Evolutionary conservation across 139 green algal genomes (phyloP).

Genomic region (Mesostigma viride): DNA sequence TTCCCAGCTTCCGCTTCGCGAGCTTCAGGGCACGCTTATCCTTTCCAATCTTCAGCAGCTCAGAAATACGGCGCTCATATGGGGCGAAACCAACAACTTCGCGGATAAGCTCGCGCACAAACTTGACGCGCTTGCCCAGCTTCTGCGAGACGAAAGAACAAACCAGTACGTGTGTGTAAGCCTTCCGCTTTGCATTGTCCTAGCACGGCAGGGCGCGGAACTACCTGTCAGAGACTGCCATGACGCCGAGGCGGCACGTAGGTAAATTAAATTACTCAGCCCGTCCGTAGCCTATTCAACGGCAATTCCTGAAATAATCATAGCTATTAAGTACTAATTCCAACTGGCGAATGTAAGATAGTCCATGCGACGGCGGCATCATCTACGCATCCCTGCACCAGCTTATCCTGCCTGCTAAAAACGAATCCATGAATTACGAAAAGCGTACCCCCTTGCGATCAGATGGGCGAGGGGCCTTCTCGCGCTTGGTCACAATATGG

Average conservation of each 20-base stretch:
- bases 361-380: no score
- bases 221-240: no score
- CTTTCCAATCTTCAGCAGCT: constrained; percentile 77
- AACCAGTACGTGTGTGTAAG: no score
- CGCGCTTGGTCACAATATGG: constrained; percentile 20
- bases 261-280: no score
- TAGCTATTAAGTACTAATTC: no score
- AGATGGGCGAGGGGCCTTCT: constrained; percentile 8
- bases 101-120: constrained; percentile 75
- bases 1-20: constrained; percentile 90
- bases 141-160: no score
- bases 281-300: no score
- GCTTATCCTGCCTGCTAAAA: background rate
- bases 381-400: background rate
- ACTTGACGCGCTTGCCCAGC: constrained; percentile 73
- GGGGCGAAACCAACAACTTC: constrained; percentile 85
- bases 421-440: background rate
- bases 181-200: no score
- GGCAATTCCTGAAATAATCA: no score
- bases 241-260: no score
- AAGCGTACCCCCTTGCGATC: constrained; percentile 13
- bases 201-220: no score
- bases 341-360: no score
- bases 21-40: constrained; percentile 80
- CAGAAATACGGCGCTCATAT: constrained; percentile 86